These are phyloP conservation scores for Chaetomiaceae sp. DNA, from an alignment of 2,329 filamentous ascomycete genomes.

Conservation along the genomic window DNA sequence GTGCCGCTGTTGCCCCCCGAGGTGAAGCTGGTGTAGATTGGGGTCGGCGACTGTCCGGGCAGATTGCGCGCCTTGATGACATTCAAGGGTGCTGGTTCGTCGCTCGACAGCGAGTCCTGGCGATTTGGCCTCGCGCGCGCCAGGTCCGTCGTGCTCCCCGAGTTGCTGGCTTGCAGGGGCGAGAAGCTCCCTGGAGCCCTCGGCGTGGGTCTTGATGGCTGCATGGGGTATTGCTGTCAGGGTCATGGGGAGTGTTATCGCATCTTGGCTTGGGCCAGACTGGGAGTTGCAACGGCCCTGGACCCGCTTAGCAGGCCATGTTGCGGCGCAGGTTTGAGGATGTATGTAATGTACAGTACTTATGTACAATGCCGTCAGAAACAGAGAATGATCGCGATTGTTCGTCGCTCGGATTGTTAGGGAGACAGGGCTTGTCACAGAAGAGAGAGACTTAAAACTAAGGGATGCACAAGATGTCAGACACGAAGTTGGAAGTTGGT, in stretches of 20 bases:
- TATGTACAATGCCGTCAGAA: neutral
- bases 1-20: constrained; percentile 43
- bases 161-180: constrained; percentile 40
- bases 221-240: constrained; percentile 36
- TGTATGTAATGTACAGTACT: too few relatives aligned
- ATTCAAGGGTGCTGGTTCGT: constrained; percentile 41
- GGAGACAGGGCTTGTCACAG: too few relatives aligned
- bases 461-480: too few relatives aligned
- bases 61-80: constrained; percentile 45
- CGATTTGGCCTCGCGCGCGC: constrained; percentile 39
- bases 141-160: constrained; percentile 22
- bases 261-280: constrained; percentile 37
- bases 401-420: neutral
- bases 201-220: constrained; percentile 44
- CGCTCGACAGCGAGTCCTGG: constrained; percentile 45
- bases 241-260: constrained; percentile 32
- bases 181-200: constrained; percentile 55
- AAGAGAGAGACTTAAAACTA: too few relatives aligned
- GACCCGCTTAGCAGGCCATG: constrained; percentile 3
- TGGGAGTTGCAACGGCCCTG: constrained; percentile 9
- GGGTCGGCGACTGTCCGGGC: constrained; percentile 35
- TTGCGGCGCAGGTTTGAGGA: neutral
- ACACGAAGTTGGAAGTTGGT: too few relatives aligned
- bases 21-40: constrained; percentile 47
- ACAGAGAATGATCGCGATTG: neutral